These are phyloP conservation scores for Erythrobasidium hasegawianum DNA, from an alignment of 1,284 basidiomycete genomes.

Conservation along the genomic window DNA sequence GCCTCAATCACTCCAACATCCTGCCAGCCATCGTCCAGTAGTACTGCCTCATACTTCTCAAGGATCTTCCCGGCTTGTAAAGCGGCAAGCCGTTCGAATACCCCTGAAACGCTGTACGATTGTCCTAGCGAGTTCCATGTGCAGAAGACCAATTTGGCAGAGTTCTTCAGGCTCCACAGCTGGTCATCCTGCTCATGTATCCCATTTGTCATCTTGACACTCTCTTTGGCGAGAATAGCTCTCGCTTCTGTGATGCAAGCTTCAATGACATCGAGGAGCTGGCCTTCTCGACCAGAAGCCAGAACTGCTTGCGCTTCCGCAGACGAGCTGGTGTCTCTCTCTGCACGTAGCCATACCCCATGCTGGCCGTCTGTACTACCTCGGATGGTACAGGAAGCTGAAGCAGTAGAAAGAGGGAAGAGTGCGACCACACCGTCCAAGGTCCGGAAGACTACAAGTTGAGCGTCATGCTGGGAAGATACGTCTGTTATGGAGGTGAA, in stretches of 20 bases:
- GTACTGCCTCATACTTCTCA: constrained; percentile 34
- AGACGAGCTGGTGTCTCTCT: constrained; percentile 16
- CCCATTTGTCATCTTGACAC: neutral
- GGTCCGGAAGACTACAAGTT: constrained; percentile 36
- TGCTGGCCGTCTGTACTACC: constrained; percentile 21
- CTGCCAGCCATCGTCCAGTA: constrained; percentile 45
- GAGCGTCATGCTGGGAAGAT: constrained; percentile 26
- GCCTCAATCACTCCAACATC: constrained; percentile 27
- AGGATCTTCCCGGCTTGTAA: constrained; percentile 8
- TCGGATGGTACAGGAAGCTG: constrained; percentile 29
- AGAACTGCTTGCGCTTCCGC: constrained; percentile 34
- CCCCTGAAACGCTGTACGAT: constrained; percentile 37
- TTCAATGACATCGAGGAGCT: constrained; percentile 33
- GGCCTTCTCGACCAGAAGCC: constrained; percentile 16
- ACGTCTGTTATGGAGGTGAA: constrained; percentile 19
- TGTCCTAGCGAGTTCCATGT: constrained; percentile 43
- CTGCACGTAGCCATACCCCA: constrained; percentile 30
- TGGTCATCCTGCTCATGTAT: neutral
- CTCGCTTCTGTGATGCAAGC: constrained; percentile 16
- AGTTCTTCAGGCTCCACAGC: constrained; percentile 6
- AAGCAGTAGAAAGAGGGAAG: constrained; percentile 35
- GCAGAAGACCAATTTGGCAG: constrained; percentile 30
- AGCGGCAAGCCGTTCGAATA: constrained; percentile 33
- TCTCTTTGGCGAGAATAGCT: neutral
- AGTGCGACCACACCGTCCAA: constrained; percentile 17